Evolutionary conservation across 108 stramenopile genomes (phyloP).

Genomic region (Cyclostephanos tholiformis): DNA sequence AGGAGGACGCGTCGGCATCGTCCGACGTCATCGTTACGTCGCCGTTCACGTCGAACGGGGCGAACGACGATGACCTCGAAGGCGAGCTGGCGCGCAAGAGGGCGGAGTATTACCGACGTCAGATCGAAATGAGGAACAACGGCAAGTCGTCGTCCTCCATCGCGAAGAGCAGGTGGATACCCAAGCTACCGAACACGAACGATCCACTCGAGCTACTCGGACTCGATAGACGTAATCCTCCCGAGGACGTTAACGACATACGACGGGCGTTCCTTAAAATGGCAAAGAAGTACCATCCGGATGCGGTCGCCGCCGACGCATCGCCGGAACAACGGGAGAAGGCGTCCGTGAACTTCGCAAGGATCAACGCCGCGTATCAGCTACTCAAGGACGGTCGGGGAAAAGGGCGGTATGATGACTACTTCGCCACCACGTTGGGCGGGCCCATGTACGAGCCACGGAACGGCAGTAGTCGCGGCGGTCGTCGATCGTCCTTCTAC

Average conservation of each 20-base stretch:
- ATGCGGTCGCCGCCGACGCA: constrained; percentile 56
- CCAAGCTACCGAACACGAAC: constrained; percentile 39
- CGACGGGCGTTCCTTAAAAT: constrained; percentile 70
- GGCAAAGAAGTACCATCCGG: constrained; percentile 81
- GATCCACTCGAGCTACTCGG: constrained; percentile 52
- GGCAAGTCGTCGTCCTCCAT: background rate
- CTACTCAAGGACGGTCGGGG: constrained; percentile 49
- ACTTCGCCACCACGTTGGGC: constrained; percentile 34
- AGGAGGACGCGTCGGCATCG: too few relatives aligned
- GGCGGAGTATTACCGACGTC: background rate
- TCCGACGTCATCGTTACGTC: too few relatives aligned
- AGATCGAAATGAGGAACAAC: background rate
- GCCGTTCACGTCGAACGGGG: too few relatives aligned
- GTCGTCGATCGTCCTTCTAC: constrained; percentile 26
- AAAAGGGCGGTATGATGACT: constrained; percentile 12
- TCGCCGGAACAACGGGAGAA: constrained; percentile 61
- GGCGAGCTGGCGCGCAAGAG: background rate
- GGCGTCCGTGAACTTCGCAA: constrained; percentile 68
- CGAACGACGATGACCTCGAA: too few relatives aligned
- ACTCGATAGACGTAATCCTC: constrained; percentile 38
- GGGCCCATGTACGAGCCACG: constrained; percentile 36
- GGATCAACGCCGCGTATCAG: constrained; percentile 75
- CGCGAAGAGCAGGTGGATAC: constrained; percentile 12
- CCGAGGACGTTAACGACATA: constrained; percentile 62
- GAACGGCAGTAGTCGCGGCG: constrained; percentile 20